Conservation (phyloP, 78 protist species). For the Chrysochromulina tobinii region DNA sequence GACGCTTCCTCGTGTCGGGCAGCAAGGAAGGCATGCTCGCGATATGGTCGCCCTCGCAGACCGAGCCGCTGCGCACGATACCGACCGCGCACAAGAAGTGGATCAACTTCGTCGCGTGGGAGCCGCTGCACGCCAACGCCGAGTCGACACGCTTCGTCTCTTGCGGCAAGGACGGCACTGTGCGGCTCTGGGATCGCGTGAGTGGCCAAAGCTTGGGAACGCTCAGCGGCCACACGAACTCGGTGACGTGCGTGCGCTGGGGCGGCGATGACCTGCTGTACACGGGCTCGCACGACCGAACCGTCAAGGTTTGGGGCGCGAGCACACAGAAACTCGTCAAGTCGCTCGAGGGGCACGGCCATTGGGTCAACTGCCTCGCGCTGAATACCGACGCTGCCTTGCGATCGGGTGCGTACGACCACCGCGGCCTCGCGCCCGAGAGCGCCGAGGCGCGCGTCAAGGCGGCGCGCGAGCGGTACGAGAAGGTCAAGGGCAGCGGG, state of each 20-base stretch:
- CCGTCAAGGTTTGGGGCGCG: slow-evolving; percentile 66
- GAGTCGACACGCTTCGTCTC: neutral
- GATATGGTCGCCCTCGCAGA: slow-evolving; percentile 63
- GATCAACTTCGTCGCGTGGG: slow-evolving; percentile 1
- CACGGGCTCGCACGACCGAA: slow-evolving; percentile 91
- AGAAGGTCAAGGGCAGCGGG: neutral
- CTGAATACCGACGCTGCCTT: slow-evolving; percentile 89
- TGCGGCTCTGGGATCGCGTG: neutral
- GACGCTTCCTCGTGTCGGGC: slow-evolving; percentile 84
- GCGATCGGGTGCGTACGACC: slow-evolving; percentile 45
- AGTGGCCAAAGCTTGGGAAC: slow-evolving; percentile 40
- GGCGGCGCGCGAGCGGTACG: neutral
- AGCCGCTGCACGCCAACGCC: neutral
- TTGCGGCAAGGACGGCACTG: neutral
- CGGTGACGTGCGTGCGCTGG: slow-evolving; percentile 92
- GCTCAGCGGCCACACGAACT: slow-evolving; percentile 83
- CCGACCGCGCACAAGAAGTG: neutral
- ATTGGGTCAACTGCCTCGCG: slow-evolving; percentile 97
- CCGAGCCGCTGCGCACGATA: neutral
- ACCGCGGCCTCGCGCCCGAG: neutral
- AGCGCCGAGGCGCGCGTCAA: neutral
- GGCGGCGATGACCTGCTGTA: slow-evolving; percentile 93
- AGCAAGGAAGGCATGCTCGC: slow-evolving; percentile 74
- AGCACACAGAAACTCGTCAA: slow-evolving; percentile 54
- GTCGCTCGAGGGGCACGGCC: slow-evolving; percentile 93